Percentiles rank a stretch among this genome's conserved stretches.
Conservation (phyloP, 352 stramenopile species). For the Phytophthora palmivora region DNA sequence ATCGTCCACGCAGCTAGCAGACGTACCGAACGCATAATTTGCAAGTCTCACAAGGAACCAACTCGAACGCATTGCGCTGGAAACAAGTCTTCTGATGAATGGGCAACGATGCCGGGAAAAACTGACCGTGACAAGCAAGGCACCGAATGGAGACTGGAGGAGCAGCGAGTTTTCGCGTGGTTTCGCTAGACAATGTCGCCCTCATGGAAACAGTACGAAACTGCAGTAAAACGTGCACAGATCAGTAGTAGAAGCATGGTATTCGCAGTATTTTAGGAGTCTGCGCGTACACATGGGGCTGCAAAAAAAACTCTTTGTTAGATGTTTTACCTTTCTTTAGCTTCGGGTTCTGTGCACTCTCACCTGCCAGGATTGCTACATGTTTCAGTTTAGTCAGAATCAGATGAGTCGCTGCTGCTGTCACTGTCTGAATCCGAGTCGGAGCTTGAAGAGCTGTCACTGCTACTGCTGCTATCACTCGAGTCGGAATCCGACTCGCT, state of each 20-base stretch:
- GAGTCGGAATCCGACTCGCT: constrained; percentile 55
- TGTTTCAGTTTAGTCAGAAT: constrained; percentile 47
- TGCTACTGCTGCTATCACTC: constrained; percentile 42
- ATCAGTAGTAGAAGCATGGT: constrained; percentile 2
- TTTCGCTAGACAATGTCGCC: not conserved
- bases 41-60: constrained; percentile 57
- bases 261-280: constrained; percentile 35
- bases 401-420: constrained; percentile 44
- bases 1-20: not conserved
- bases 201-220: constrained; percentile 10
- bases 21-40: constrained; percentile 38
- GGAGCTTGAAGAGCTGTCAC: constrained; percentile 42
- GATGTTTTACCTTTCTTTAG: constrained; percentile 16
- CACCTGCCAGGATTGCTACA: no score
- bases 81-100: constrained; percentile 83
- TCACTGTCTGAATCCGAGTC: constrained; percentile 51
- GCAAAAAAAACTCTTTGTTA: constrained; percentile 37
- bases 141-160: constrained; percentile 46
- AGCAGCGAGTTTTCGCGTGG: constrained; percentile 6
- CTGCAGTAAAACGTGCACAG: constrained; percentile 11
- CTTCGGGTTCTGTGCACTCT: constrained; percentile 8
- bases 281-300: constrained; percentile 19
- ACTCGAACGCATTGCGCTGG: constrained; percentile 62
- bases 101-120: constrained; percentile 64
- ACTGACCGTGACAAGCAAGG: constrained; percentile 56